phyloP scores from a whole-genome alignment of 257 asterid species.

The Linderniella brevidens region DNA sequence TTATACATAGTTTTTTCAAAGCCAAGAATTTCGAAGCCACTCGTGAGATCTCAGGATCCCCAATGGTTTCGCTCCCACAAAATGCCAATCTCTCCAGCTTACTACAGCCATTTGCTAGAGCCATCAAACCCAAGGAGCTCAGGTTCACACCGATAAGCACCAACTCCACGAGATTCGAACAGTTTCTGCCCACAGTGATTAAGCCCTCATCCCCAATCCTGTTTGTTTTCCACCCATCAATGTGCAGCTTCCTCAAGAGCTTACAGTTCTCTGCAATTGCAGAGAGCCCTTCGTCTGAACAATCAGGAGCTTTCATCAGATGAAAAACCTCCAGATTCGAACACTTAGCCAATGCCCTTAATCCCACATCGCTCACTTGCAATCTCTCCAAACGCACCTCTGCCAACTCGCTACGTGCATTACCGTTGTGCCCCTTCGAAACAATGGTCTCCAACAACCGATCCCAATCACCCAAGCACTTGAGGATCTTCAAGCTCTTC shows the following conservation, averaged over 20 bases:
- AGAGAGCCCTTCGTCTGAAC: slow-evolving; percentile 32
- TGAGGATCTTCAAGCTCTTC: slow-evolving; percentile 32
- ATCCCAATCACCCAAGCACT: slow-evolving; percentile 62
- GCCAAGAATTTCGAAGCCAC: slow-evolving; percentile 35
- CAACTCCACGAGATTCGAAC: slow-evolving; percentile 35
- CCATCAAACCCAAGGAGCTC: slow-evolving; percentile 26
- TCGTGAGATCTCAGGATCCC: slow-evolving; percentile 42
- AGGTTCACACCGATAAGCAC: slow-evolving; percentile 60
- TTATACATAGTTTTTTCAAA: slow-evolving; percentile 47
- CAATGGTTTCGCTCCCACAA: slow-evolving; percentile 58
- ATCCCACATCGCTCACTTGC: slow-evolving; percentile 41
- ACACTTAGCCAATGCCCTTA: slow-evolving; percentile 29
- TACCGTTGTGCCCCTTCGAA: slow-evolving; percentile 8
- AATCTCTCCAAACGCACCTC: slow-evolving; percentile 53
- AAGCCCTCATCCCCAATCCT: slow-evolving; percentile 48
- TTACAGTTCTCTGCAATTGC: slow-evolving; percentile 40
- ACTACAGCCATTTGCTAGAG: slow-evolving; percentile 32
- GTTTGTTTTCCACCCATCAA: slow-evolving; percentile 59
- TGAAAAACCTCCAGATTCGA: slow-evolving; percentile 39
- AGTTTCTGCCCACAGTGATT: slow-evolving; percentile 31
- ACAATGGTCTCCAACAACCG: slow-evolving; percentile 26
- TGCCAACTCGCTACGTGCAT: slow-evolving; percentile 12
- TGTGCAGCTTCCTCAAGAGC: slow-evolving; percentile 51
- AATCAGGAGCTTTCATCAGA: slow-evolving; percentile 41
- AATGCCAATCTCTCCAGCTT: slow-evolving; percentile 57